phyloP scores from a whole-genome alignment of 306 rosid genomes.

The Vigna reflexopilosa region DNA sequence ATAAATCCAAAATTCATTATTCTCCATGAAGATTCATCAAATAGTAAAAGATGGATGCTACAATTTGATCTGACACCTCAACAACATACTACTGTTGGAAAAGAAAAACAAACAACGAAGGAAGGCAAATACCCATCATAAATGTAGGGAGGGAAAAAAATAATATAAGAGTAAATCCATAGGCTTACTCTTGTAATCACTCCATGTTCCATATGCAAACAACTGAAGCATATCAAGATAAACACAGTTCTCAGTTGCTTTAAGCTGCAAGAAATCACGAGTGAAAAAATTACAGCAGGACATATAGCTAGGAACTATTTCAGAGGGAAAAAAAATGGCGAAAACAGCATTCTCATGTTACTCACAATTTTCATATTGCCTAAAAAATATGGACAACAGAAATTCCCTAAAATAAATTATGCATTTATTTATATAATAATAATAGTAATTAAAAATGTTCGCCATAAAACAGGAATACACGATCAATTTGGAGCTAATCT shows the following conservation, averaged over 20 bases:
- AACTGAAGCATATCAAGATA: constrained; percentile 79
- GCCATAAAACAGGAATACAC: no score
- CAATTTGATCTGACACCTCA: neutral
- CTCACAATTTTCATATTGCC: neutral
- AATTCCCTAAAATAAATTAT: constrained; percentile 1
- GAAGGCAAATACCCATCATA: neutral
- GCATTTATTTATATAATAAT: neutral
- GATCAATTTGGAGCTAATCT: no score
- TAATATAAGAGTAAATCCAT: constrained; percentile 1
- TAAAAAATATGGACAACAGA: neutral
- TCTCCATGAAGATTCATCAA: neutral
- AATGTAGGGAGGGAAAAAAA: neutral
- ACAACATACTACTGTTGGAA: neutral
- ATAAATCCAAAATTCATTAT: constrained; percentile 16
- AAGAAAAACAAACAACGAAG: neutral
- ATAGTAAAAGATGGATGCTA: neutral
- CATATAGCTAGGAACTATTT: neutral
- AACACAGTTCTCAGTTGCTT: constrained; percentile 65
- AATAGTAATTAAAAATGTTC: neutral
- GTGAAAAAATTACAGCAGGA: constrained; percentile 22
- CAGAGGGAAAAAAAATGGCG: neutral
- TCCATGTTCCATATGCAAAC: constrained; percentile 95
- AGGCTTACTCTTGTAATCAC: constrained; percentile 85
- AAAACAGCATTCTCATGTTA: constrained; percentile 10
- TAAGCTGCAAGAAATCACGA: constrained; percentile 62